Evolutionary conservation across 2,329 filamentous ascomycete genomes (phyloP).

Genomic region (Eurotiales sp.): DNA sequence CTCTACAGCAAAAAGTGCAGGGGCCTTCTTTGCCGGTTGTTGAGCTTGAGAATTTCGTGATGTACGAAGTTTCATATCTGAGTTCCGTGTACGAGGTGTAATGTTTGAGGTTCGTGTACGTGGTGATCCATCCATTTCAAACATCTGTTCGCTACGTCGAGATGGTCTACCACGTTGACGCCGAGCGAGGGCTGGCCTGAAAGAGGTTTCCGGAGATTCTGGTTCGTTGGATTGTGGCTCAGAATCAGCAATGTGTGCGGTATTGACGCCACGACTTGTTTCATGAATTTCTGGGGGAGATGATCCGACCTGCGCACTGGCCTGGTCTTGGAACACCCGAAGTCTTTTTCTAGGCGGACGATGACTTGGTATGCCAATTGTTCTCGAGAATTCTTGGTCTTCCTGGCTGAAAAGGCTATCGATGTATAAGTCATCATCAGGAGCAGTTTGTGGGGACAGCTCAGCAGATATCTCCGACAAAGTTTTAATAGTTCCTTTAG

Average conservation of each 20-base stretch:
- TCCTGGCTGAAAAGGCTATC: constrained; percentile 38
- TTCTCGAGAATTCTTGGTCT: constrained; percentile 27
- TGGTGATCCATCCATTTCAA: constrained; percentile 36
- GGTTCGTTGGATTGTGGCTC: constrained; percentile 16
- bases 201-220: constrained; percentile 16
- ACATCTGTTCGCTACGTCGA: constrained; percentile 28
- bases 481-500: constrained; percentile 32
- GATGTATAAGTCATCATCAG: constrained; percentile 31
- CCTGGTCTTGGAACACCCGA: constrained; percentile 19
- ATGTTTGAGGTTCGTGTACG: constrained; percentile 17
- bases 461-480: constrained; percentile 43
- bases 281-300: constrained; percentile 21
- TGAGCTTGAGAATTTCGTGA: neutral
- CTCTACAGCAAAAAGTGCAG: neutral
- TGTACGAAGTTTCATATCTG: neutral
- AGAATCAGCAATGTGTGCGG: constrained; percentile 16
- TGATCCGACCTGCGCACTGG: neutral
- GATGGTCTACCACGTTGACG: constrained; percentile 22
- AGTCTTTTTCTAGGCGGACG: constrained; percentile 35
- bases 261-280: constrained; percentile 16
- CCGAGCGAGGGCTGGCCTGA: constrained; percentile 17
- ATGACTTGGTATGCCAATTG: constrained; percentile 29
- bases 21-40: neutral
- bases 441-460: constrained; percentile 35
- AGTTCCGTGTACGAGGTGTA: constrained; percentile 11